Percentiles rank a stretch among this genome's conserved stretches.
phyloP scores from a whole-genome alignment of 1,284 basidiomycete genomes.

The Papiliotrema fonsecae region DNA sequence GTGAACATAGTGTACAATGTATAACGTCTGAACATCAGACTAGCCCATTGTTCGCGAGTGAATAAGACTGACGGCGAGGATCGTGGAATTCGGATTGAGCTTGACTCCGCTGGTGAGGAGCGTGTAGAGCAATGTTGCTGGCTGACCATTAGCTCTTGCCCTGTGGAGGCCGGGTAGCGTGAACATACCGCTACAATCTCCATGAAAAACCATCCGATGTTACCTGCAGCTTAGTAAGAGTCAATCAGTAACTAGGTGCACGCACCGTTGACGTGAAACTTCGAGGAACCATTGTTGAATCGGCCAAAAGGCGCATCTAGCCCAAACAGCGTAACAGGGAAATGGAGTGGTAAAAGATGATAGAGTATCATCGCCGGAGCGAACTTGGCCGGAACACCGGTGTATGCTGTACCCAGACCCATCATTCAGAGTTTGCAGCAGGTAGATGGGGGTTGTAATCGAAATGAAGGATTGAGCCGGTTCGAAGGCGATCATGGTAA shows the following conservation, averaged over 20 bases:
- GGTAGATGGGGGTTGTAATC: too few relatives aligned
- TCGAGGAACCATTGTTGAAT: conserved; percentile 56
- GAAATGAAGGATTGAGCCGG: too few relatives aligned
- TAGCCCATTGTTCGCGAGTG: too few relatives aligned
- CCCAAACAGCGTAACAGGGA: conserved; percentile 47
- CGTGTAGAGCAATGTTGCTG: conserved; percentile 50
- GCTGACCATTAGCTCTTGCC: too few relatives aligned
- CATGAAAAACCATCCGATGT: conserved; percentile 74
- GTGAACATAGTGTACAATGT: conserved; percentile 74
- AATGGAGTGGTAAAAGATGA: conserved; percentile 48
- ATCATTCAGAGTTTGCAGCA: neutral
- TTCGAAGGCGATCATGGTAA: too few relatives aligned
- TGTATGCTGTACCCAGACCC: neutral
- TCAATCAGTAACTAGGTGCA: neutral
- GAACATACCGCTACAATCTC: conserved; percentile 68
- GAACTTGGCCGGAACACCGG: conserved; percentile 13
- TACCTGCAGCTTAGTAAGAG: conserved; percentile 26
- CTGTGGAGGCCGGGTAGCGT: too few relatives aligned
- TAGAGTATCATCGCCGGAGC: conserved; percentile 35
- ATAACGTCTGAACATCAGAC: conserved; percentile 49
- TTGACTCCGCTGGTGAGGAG: neutral
- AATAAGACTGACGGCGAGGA: neutral
- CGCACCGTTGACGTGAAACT: conserved; percentile 57
- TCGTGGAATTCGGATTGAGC: neutral
- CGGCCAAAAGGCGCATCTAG: conserved; percentile 71